These are phyloP conservation scores for Comarum palustre DNA, from an alignment of 306 rosid species.

Conservation along the genomic window DNA sequence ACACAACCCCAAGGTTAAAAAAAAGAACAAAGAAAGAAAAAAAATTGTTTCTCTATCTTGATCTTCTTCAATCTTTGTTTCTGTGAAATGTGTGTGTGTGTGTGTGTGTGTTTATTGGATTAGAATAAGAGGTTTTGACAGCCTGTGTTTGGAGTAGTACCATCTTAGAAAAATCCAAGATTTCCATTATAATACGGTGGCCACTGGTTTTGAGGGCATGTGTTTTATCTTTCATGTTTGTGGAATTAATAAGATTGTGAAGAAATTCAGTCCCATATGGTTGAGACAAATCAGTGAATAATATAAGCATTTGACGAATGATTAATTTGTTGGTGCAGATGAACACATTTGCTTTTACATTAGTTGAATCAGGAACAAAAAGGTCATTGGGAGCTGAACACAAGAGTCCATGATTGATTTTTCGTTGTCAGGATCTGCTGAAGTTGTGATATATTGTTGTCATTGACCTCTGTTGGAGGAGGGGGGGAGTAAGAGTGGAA, in stretches of 20 bases:
- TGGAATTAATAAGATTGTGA: slow-evolving; percentile 22
- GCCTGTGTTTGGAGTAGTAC: slow-evolving; percentile 64
- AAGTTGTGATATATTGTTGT: slow-evolving; percentile 34
- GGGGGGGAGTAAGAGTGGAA: slow-evolving; percentile 23
- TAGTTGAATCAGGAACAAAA: slow-evolving; percentile 23
- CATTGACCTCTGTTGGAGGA: slow-evolving; percentile 34
- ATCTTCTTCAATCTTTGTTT: slow-evolving; percentile 1
- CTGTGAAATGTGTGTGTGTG: background rate
- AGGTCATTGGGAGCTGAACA: slow-evolving; percentile 27
- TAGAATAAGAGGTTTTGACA: slow-evolving; percentile 64
- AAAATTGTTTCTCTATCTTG: background rate
- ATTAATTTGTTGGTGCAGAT: slow-evolving; percentile 61
- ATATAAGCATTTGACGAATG: slow-evolving; percentile 37
- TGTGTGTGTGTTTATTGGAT: slow-evolving; percentile 19
- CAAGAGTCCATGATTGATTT: slow-evolving; percentile 23
- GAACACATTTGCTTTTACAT: slow-evolving; percentile 33
- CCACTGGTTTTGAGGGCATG: slow-evolving; percentile 42
- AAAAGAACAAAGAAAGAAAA: background rate
- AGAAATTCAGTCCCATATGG: slow-evolving; percentile 22
- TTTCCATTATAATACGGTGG: slow-evolving; percentile 45
- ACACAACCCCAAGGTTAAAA: slow-evolving; percentile 34
- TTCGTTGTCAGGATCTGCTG: slow-evolving; percentile 20
- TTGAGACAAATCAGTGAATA: slow-evolving; percentile 23
- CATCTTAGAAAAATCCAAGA: slow-evolving; percentile 60
- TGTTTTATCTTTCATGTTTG: slow-evolving; percentile 31